Evolutionary conservation across 140 eudicot genomes (phyloP).

Genomic region (Oenanthe javanica): DNA sequence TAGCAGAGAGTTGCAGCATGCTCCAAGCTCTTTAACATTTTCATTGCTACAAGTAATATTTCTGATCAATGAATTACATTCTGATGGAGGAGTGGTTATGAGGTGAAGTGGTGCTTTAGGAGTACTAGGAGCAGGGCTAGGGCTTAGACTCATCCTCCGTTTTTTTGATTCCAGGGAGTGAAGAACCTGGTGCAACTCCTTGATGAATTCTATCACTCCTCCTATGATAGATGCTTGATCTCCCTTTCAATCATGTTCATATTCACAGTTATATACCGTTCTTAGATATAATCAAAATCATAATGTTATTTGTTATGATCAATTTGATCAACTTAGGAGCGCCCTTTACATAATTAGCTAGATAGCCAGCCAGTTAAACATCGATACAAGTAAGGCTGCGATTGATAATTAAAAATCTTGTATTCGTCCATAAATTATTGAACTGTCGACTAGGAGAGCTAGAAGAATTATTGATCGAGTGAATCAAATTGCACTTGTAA

Average conservation of each 20-base stretch:
- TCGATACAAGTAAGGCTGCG: no score
- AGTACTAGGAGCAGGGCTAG: conserved; percentile 61
- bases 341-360: no score
- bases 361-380: no score
- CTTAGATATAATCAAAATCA: not conserved
- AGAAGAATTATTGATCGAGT: no score
- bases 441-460: no score
- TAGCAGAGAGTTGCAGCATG: conserved; percentile 70
- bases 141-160: conserved; percentile 71
- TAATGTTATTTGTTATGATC: not conserved
- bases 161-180: conserved; percentile 82
- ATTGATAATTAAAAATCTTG: no score
- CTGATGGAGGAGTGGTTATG: conserved; percentile 33
- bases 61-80: conserved; percentile 24
- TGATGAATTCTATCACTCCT: conserved; percentile 91
- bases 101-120: conserved; percentile 41
- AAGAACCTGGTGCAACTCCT: conserved; percentile 84
- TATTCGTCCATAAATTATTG: no score
- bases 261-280: not conserved
- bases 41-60: conserved; percentile 13
- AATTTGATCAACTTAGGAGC: no score
- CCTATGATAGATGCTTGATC: conserved; percentile 99
- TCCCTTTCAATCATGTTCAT: conserved; percentile 32
- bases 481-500: not conserved
- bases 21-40: conserved; percentile 66